phyloP scores from a whole-genome alignment of 108 stramenopile species.

The Nitzschia putrida region DNA sequence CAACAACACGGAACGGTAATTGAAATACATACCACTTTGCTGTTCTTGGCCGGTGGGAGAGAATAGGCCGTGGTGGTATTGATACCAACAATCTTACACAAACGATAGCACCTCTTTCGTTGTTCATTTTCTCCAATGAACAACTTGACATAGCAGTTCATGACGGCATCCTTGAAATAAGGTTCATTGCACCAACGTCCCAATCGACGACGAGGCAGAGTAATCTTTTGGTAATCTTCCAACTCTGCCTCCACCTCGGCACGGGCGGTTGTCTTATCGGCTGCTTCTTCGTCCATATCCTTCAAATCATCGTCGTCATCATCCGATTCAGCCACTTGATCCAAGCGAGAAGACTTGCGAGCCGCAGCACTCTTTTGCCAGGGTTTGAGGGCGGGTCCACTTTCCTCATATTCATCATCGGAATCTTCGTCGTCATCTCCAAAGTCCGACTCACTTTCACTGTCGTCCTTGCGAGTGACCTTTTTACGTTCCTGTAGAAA shows the following conservation, averaged over 20 bases:
- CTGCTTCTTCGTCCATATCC: slow-evolving; percentile 19
- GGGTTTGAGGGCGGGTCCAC: slow-evolving; percentile 48
- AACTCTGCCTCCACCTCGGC: slow-evolving; percentile 63
- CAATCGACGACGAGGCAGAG: slow-evolving; percentile 76
- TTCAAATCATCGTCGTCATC: slow-evolving; percentile 37
- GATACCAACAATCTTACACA: slow-evolving; percentile 78
- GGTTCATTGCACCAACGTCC: slow-evolving; percentile 89
- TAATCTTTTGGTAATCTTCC: slow-evolving; percentile 72
- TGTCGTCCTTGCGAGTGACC: slow-evolving; percentile 46
- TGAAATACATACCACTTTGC: slow-evolving; percentile 69
- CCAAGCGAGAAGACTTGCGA: slow-evolving; percentile 36
- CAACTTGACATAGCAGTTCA: slow-evolving; percentile 72
- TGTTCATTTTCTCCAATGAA: slow-evolving; percentile 77
- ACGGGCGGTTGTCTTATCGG: slow-evolving; percentile 5
- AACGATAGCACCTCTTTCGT: slow-evolving; percentile 80
- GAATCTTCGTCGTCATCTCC: slow-evolving; percentile 79
- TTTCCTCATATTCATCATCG: slow-evolving; percentile 76
- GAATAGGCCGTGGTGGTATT: slow-evolving; percentile 54
- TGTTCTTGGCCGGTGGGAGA: slow-evolving; percentile 61
- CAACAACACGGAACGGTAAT: no score
- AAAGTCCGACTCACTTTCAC: slow-evolving; percentile 68
- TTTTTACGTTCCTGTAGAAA: slow-evolving; percentile 49
- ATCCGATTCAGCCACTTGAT: slow-evolving; percentile 50
- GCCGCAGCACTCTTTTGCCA: slow-evolving; percentile 69
- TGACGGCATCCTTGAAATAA: slow-evolving; percentile 77